Evolutionary conservation across 352 stramenopile genomes (phyloP).

Genomic region (Aphanomyces invadans): DNA sequence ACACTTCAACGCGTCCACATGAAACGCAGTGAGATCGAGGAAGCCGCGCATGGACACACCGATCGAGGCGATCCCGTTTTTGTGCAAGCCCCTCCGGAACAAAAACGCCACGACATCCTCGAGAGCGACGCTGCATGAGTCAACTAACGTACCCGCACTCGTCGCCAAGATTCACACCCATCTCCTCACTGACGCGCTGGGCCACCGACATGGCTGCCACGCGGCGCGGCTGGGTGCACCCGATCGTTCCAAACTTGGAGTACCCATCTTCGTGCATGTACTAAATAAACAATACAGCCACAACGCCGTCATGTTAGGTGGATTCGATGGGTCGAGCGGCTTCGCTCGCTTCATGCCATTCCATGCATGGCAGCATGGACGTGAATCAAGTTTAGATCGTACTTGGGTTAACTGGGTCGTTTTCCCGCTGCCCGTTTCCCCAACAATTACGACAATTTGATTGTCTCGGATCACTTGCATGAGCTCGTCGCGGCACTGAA

Average conservation of each 20-base stretch:
- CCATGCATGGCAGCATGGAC: too few relatives aligned
- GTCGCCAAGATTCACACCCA: conserved; percentile 88
- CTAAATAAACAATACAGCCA: too few relatives aligned
- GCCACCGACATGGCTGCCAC: conserved; percentile 99
- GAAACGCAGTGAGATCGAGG: too few relatives aligned
- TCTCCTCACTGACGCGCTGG: conserved; percentile 97
- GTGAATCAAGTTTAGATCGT: conserved; percentile 1
- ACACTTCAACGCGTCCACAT: too few relatives aligned
- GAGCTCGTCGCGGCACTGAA: conserved; percentile 92
- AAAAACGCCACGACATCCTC: conserved; percentile 28
- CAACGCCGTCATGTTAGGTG: too few relatives aligned
- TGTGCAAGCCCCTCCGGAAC: too few relatives aligned
- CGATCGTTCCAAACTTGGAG: conserved; percentile 86
- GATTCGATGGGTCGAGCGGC: too few relatives aligned
- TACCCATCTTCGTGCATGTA: conserved; percentile 90
- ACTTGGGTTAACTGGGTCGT: conserved; percentile 96
- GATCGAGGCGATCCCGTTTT: too few relatives aligned
- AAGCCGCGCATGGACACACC: too few relatives aligned
- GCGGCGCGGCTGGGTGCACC: conserved; percentile 96
- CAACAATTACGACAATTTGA: conserved; percentile 97
- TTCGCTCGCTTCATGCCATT: too few relatives aligned
- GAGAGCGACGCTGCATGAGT: conserved; percentile 12
- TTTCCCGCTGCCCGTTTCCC: conserved; percentile 96
- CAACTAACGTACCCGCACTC: conserved; percentile 70
- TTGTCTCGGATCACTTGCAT: conserved; percentile 97